A percentile compares a stretch with the other conserved stretches of the same genome.
Evolutionary conservation across 2,329 filamentous ascomycete genomes (phyloP).

Genomic region (Aspergillus chevalieri): DNA sequence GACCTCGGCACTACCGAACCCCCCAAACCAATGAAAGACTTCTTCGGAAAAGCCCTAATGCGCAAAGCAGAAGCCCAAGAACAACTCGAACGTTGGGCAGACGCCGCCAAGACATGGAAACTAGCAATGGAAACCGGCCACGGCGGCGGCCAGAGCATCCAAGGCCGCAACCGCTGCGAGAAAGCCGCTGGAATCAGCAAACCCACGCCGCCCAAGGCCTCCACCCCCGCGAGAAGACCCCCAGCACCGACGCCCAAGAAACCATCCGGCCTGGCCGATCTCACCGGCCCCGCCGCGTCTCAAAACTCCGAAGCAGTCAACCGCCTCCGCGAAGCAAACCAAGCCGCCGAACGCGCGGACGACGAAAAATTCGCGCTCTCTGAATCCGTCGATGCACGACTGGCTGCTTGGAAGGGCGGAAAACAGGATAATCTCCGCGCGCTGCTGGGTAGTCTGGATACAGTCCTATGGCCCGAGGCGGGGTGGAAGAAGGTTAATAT

Average conservation of each 20-base stretch:
- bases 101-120: conserved; percentile 76
- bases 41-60: conserved; percentile 87
- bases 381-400: conserved; percentile 74
- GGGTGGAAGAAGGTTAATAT: conserved; percentile 97
- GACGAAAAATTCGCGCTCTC: conserved; percentile 87
- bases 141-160: conserved; percentile 75
- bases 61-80: conserved; percentile 94
- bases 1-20: conserved; percentile 59
- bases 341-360: conserved; percentile 76
- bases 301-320: conserved; percentile 68
- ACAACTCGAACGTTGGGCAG: conserved; percentile 87
- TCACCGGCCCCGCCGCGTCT: conserved; percentile 35
- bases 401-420: conserved; percentile 78
- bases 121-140: conserved; percentile 75
- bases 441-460: conserved; percentile 76
- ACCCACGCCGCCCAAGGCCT: conserved; percentile 40
- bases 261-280: conserved; percentile 26
- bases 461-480: conserved; percentile 82
- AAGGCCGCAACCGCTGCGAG: conserved; percentile 83
- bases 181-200: conserved; percentile 69
- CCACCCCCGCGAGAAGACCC: conserved; percentile 41
- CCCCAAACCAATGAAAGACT: conserved; percentile 80
- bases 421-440: conserved; percentile 91
- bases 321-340: conserved; percentile 74
- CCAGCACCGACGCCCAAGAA: conserved; percentile 39